phyloP scores from a whole-genome alignment of 306 rosid species.

The Cucurbita maxima region DNA sequence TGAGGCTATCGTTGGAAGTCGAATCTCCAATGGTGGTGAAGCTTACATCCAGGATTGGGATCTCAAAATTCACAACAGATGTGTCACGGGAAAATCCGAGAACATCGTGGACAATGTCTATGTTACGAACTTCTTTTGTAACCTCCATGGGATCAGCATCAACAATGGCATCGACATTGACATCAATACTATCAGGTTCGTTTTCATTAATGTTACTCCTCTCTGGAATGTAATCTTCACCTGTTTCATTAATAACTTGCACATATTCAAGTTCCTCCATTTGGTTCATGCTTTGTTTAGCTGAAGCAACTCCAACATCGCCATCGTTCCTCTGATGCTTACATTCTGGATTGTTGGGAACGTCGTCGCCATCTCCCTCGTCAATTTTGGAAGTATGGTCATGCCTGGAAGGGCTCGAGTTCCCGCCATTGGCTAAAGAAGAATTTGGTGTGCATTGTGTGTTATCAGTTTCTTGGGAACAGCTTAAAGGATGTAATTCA shows the following conservation, averaged over 20 bases:
- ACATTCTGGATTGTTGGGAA: neutral
- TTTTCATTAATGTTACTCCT: neutral
- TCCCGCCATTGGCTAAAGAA: slow-evolving; percentile 10
- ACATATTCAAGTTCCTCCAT: slow-evolving; percentile 19
- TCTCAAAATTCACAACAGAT: slow-evolving; percentile 41
- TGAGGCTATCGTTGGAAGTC: slow-evolving; percentile 20
- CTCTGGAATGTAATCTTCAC: slow-evolving; percentile 11
- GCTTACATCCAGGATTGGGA: slow-evolving; percentile 59
- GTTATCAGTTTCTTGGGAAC: slow-evolving; percentile 15
- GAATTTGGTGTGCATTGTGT: slow-evolving; percentile 13
- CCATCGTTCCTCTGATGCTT: slow-evolving; percentile 2
- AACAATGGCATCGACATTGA: neutral
- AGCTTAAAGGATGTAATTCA: slow-evolving; percentile 10
- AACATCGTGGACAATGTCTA: slow-evolving; percentile 39
- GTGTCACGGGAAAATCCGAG: slow-evolving; percentile 41
- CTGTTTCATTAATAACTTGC: slow-evolving; percentile 11
- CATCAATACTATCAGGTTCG: slow-evolving; percentile 2
- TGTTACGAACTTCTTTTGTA: slow-evolving; percentile 11
- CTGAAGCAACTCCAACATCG: neutral
- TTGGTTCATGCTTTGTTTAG: slow-evolving; percentile 9
- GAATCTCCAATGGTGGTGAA: slow-evolving; percentile 29
- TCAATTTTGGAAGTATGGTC: slow-evolving; percentile 8
- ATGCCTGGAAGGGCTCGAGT: neutral
- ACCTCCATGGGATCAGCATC: slow-evolving; percentile 8
- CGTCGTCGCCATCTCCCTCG: slow-evolving; percentile 12